Evolutionary conservation across 1,284 basidiomycete genomes (phyloP).

Genomic region (Puccinia coronata): DNA sequence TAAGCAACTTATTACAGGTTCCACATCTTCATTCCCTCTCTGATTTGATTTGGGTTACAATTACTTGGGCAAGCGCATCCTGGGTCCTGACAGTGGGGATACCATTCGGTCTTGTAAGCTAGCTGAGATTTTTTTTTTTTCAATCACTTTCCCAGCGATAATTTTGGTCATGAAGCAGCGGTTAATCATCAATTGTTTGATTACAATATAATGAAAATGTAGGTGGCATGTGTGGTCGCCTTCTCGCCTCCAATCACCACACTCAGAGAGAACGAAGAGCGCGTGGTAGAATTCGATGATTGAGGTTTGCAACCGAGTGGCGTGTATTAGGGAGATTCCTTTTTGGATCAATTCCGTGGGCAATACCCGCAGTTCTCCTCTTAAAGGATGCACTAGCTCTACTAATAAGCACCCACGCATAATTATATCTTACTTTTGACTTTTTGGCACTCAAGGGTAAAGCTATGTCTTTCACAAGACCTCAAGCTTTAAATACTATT

Average conservation of each 20-base stretch:
- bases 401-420: too few species aligned
- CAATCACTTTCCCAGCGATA: too few species aligned
- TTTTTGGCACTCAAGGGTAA: too few species aligned
- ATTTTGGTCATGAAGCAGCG: too few species aligned
- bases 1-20: slow-evolving; percentile 9
- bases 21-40: slow-evolving; percentile 2
- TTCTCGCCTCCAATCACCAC: slow-evolving; percentile 10
- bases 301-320: neutral
- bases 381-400: too few species aligned
- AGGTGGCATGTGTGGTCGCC: slow-evolving; percentile 16
- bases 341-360: too few species aligned
- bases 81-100: slow-evolving; percentile 26
- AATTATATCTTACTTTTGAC: too few species aligned
- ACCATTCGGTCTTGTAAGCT: slow-evolving; percentile 20
- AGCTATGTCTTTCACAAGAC: neutral
- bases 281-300: slow-evolving; percentile 11
- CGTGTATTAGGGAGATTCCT: neutral
- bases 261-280: slow-evolving; percentile 19
- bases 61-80: slow-evolving; percentile 9
- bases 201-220: neutral
- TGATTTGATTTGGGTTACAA: slow-evolving; percentile 16
- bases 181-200: neutral
- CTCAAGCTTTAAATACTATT: neutral
- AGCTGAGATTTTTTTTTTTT: too few species aligned
- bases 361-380: too few species aligned